Conservation (phyloP, 495 filamentous ascomycete species). For the Clavariopsis aquatica region DNA sequence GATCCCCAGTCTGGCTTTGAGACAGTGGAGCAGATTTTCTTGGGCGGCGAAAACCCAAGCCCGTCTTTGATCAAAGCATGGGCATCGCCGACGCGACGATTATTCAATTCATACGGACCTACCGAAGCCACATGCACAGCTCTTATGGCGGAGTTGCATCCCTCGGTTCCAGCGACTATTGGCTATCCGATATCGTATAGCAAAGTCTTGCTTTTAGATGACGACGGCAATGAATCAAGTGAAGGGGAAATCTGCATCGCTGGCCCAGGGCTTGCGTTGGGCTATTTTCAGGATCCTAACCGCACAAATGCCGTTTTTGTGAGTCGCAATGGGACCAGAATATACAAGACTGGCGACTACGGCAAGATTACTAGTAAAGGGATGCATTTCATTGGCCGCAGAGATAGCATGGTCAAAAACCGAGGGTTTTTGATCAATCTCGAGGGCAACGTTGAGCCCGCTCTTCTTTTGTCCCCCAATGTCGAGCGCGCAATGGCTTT, state of each 20-base stretch:
- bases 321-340: neutral
- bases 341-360: conserved; percentile 36
- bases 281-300: conserved; percentile 21
- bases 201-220: conserved; percentile 10
- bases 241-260: conserved; percentile 25
- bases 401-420: conserved; percentile 37
- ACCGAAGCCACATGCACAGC: conserved; percentile 40
- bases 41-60: conserved; percentile 39
- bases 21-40: conserved; percentile 29
- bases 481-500: conserved; percentile 15
- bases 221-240: neutral
- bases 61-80: conserved; percentile 29
- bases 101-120: conserved; percentile 45
- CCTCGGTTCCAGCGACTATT: neutral
- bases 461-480: neutral
- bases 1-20: too few species aligned
- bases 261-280: conserved; percentile 10
- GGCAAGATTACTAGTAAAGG: conserved; percentile 21
- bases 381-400: conserved; percentile 30
- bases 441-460: conserved; percentile 13
- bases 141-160: conserved; percentile 17
- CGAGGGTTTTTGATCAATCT: conserved; percentile 21
- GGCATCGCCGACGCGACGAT: conserved; percentile 19
- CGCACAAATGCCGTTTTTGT: conserved; percentile 52
- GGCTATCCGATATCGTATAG: neutral